Base-by-base conservation (phyloP, 2,329 filamentous ascomycete species). In the Alternaria atra region DNA sequence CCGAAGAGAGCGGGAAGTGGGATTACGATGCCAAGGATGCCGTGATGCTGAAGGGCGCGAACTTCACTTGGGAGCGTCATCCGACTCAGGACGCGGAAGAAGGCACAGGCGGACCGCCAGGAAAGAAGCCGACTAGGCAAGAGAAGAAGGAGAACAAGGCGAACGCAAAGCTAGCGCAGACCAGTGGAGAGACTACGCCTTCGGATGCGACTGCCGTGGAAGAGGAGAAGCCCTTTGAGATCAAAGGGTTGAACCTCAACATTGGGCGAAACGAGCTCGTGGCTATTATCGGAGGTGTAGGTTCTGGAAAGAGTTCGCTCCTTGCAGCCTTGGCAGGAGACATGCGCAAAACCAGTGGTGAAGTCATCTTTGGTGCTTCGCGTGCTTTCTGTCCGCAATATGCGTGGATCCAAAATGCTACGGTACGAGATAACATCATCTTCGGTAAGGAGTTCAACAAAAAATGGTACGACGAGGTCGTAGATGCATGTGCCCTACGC, bases 341-440 rank as follows among this genome's bases (percentile, higher is more conserved):
- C 66, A 98, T 98, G 94, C 89, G 93, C 44, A 91, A 90, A 76
- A 96, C 91, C 0, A 82, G 80, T 4, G 93, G 93, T 10, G 85
- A 90, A 37, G 86, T 96, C 6, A 85, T 87, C 0, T 86, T 95
- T 68, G 92, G 94, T 40, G 92, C 92, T 0, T 90, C 89, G 3
- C 85, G 94, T 63, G 92, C 94, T 0, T 97, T 97, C 72, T 98
- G 95, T 67, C 94, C 94, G 0, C 94, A 99, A 75, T 97, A 97
- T 73, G 92, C 95, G 0, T 99, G 95, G 95, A 97, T 99, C 50
- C 94, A 98, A 75, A 98, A 98, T 73, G 86, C 93, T 0, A 92
- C 90, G 0, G 86, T 98, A 4, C 89, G 88, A 63, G 88, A 97
- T 34, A 99, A 99, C 72, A 97, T 99, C 60, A 80, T 93, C 0